phyloP scores from a whole-genome alignment of 208 protist species.

The Leptomonas pyrrhocoris region DNA sequence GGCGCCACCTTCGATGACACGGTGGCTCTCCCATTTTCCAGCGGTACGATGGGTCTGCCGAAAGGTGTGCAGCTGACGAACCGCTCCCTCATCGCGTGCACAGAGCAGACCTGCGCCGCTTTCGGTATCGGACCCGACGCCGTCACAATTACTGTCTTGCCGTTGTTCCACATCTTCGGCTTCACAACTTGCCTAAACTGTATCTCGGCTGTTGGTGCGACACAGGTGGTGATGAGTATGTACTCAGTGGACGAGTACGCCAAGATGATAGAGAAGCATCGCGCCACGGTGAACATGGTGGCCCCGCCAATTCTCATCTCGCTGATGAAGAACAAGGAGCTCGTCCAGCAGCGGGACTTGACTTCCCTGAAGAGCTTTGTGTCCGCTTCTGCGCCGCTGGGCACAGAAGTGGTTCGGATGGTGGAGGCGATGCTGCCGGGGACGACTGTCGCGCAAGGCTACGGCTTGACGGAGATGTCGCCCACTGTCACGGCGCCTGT shows the following conservation, averaged over 20 bases:
- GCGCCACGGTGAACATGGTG: conserved; percentile 52
- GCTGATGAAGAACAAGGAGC: conserved; percentile 59
- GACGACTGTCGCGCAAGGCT: conserved; percentile 50
- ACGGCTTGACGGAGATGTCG: conserved; percentile 81
- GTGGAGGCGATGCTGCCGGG: conserved; percentile 24
- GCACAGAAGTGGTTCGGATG: conserved; percentile 35
- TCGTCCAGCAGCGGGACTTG: conserved; percentile 34
- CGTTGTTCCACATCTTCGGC: conserved; percentile 89
- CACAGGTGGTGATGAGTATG: conserved; percentile 44
- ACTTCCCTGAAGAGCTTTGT: conserved; percentile 35
- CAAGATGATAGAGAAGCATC: conserved; percentile 45
- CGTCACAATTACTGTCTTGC: conserved; percentile 55
- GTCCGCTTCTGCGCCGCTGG: conserved; percentile 66
- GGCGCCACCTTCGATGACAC: conserved; percentile 38
- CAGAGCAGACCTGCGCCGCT: conserved; percentile 28
- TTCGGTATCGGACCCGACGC: conserved; percentile 17
- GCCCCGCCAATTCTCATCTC: conserved; percentile 78
- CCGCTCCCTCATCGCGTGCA: conserved; percentile 32
- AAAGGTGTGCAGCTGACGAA: conserved; percentile 71
- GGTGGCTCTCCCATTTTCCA: conserved; percentile 47
- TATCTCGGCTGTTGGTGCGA: conserved; percentile 27
- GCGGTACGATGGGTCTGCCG: conserved; percentile 42
- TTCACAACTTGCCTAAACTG: conserved; percentile 50
- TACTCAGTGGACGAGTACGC: conserved; percentile 52
- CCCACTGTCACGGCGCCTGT: conserved; percentile 30